Evolutionary conservation across 345 rosid genomes (phyloP), one percentile per base, ranked within the genome.

Genomic region (Streptanthus diversifolius): DNA sequence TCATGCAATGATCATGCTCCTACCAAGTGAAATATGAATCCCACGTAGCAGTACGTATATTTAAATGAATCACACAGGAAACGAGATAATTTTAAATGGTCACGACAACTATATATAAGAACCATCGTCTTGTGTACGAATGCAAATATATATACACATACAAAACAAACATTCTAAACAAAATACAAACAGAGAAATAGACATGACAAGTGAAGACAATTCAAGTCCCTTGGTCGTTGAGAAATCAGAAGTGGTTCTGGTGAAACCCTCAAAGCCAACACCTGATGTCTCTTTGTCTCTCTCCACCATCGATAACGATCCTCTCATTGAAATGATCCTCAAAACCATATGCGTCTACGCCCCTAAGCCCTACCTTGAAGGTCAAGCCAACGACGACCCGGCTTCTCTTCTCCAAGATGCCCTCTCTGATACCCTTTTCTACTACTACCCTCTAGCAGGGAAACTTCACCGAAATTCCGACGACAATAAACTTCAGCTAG

Each of bases 391-490:
- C 13, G 19, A 61, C 10, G 77, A 81, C 22, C 80, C 74, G 1
- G 71, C 66, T 40, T 11, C 17, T 66, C 35, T 84, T 25, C 62
- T 84, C 9, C 56, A 76, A 29, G 45, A 71, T 41, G 86, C 88
- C 7, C 81, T 86, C 11, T 82, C 90, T 14, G 53, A 82, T 19
- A 70, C 69, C 10, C 71, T 82, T 62, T 77, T 83, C 29, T 72
- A 68, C 25, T 82, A 71, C 79, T 84, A 79, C 62, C 88, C 88
- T 17, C 57, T 86, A 14, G 85, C 86, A 8, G 86, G 90, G n/a
- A 84, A 78, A 76, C 74, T 86, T 43, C 79, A 65, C 75, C 69
- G 84, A 21, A 47, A 49, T 13, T 48, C 37, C 9, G 78, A 81
- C 2, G 80, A 84, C 37, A 71, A 84, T 8, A 80, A 56, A 65